Percentiles rank a stretch among this genome's conserved stretches.
Evolutionary conservation across 306 rosid species (phyloP).

Genomic region (Cucumis melo): DNA sequence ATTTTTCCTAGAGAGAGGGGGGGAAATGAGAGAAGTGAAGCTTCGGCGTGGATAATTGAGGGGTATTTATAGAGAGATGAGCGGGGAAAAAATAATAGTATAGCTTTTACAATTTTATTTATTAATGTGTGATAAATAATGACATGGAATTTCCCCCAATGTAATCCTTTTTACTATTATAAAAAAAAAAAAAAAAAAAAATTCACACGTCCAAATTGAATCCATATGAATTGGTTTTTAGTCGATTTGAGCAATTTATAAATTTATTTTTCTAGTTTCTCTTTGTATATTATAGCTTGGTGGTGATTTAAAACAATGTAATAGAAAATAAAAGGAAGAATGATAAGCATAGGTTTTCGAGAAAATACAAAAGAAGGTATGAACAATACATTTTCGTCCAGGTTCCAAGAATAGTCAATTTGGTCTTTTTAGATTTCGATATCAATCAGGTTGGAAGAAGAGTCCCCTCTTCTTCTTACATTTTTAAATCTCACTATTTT

Average conservation of each 20-base stretch:
- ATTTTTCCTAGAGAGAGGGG: not conserved
- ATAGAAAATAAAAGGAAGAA: no score
- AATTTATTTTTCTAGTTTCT: no score
- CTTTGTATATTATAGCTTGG: no score
- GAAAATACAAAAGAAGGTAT: not conserved
- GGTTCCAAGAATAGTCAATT: not conserved
- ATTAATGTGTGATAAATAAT: not conserved
- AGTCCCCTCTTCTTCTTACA: not conserved
- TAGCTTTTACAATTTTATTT: not conserved
- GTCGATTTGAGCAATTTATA: no score
- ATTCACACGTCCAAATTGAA: no score
- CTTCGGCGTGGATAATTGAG: not conserved
- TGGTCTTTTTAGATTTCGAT: no score
- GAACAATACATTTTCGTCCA: not conserved
- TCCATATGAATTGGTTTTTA: no score
- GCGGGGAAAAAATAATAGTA: no score
- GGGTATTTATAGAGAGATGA: not conserved
- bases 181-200: no score
- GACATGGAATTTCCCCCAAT: not conserved
- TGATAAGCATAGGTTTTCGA: not conserved
- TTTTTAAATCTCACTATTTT: not conserved
- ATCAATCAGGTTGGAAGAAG: not conserved
- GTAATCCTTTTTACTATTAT: no score
- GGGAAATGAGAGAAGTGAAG: conserved; percentile 1
- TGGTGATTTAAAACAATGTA: no score